A percentile compares a stretch with the other conserved stretches of the same genome.
These are phyloP conservation scores for Lactarius sp. DNA, from an alignment of 768 basidiomycete genomes.

Conservation along the genomic window DNA sequence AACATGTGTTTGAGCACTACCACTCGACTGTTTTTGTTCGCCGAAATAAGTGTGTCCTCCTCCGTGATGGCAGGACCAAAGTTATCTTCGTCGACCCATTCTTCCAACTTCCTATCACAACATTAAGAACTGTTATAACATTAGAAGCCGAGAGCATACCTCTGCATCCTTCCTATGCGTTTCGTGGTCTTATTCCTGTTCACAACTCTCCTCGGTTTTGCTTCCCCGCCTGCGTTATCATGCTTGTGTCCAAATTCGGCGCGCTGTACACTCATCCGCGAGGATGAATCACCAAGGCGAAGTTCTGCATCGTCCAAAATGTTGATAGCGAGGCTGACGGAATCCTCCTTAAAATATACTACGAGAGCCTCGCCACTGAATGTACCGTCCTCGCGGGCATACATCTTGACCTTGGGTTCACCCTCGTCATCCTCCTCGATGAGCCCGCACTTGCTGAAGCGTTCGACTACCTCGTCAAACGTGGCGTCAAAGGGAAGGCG, in stretches of 20 bases:
- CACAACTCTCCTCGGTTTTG: conserved; percentile 54
- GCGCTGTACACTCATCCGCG: conserved; percentile 66
- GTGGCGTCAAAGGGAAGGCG: conserved; percentile 76
- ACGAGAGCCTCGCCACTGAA: conserved; percentile 95
- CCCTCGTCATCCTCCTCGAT: conserved; percentile 91
- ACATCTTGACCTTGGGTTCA: conserved; percentile 92
- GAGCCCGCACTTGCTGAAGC: conserved; percentile 90
- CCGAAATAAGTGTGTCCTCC: conserved; percentile 43
- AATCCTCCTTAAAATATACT: conserved; percentile 96
- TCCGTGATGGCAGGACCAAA: conserved; percentile 68
- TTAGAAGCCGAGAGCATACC: conserved; percentile 42
- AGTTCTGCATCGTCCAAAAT: conserved; percentile 92
- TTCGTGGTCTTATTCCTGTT: conserved; percentile 74
- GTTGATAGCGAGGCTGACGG: conserved; percentile 77
- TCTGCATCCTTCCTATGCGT: conserved; percentile 82
- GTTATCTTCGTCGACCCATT: conserved; percentile 94
- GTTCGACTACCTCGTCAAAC: conserved; percentile 65
- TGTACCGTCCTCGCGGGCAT: conserved; percentile 77
- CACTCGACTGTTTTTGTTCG: conserved; percentile 62
- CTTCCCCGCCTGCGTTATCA: conserved; percentile 38
- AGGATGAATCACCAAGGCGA: conserved; percentile 69
- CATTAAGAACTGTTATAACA: not conserved
- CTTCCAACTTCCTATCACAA: conserved; percentile 68
- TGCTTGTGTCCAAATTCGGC: conserved; percentile 77
- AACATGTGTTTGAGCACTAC: conserved; percentile 98